Percentiles rank a stretch among this genome's conserved stretches.
phyloP scores from a whole-genome alignment of 2,329 filamentous ascomycete genomes.

The Xylariaceae sp. region DNA sequence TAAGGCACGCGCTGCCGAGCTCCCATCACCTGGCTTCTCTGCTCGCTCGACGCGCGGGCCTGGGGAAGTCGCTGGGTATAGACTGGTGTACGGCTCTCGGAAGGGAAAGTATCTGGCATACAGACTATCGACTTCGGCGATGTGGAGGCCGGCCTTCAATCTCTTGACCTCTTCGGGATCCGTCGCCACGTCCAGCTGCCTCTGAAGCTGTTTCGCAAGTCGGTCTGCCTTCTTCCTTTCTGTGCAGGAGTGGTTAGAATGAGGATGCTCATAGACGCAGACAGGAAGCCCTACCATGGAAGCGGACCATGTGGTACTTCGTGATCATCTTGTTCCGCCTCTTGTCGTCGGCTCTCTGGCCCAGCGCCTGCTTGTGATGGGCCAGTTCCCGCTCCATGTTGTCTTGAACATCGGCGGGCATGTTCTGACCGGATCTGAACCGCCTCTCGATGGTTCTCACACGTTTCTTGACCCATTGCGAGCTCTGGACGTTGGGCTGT shows the following conservation, averaged over 20 bases:
- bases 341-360: conserved; percentile 50
- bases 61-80: conserved; percentile 39
- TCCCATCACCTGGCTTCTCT: conserved; percentile 31
- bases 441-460: conserved; percentile 62
- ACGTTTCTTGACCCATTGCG: conserved; percentile 62
- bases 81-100: conserved; percentile 60
- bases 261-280: not conserved
- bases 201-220: conserved; percentile 56
- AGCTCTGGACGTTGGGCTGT: conserved; percentile 36
- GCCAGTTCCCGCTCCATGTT: conserved; percentile 67
- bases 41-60: conserved; percentile 27
- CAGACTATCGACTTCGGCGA: conserved; percentile 65
- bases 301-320: conserved; percentile 77
- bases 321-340: conserved; percentile 62
- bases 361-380: conserved; percentile 57
- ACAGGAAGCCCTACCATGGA: conserved; percentile 57
- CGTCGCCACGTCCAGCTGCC: conserved; percentile 44
- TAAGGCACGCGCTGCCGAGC: conserved; percentile 34
- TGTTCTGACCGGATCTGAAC: conserved; percentile 50
- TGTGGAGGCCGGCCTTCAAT: conserved; percentile 52
- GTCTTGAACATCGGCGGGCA: conserved; percentile 60
- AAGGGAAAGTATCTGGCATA: conserved; percentile 69
- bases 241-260: conserved; percentile 24
- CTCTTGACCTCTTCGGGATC: conserved; percentile 43
- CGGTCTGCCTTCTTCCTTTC: conserved; percentile 67